Percentiles rank a stretch among this genome's conserved stretches.
phyloP scores from a whole-genome alignment of 176 grass and related monocot genomes.

The Canna indica region DNA sequence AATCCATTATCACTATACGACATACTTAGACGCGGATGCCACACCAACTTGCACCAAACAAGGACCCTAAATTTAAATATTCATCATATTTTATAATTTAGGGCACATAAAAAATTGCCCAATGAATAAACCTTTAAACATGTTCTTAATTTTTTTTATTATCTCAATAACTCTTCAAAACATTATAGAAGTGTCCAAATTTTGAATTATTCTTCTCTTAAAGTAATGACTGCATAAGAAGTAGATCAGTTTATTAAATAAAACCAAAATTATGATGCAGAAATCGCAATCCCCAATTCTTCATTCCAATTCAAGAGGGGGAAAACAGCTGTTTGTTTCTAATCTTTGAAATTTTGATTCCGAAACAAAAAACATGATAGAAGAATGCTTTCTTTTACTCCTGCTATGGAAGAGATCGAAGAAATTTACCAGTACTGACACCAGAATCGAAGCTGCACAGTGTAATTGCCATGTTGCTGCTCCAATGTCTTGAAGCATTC shows the following conservation, averaged over 20 bases:
- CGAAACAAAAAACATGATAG: background rate
- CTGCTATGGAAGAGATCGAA: slow-evolving; percentile 8
- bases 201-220: too few species aligned
- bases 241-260: too few species aligned
- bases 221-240: too few species aligned
- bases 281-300: too few species aligned
- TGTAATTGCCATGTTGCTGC: slow-evolving; percentile 34
- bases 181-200: too few species aligned
- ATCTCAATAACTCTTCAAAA: too few species aligned
- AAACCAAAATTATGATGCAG: too few species aligned
- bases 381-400: background rate
- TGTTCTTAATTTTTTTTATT: too few species aligned
- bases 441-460: slow-evolving; percentile 83
- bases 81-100: too few species aligned
- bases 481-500: slow-evolving; percentile 93
- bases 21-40: background rate
- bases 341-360: background rate
- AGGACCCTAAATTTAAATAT: background rate
- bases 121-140: too few species aligned
- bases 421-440: slow-evolving; percentile 81
- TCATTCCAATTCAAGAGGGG: background rate
- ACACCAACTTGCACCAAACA: background rate
- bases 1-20: background rate
- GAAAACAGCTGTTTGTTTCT: background rate
- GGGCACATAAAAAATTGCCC: too few species aligned